Base-by-base conservation (phyloP, 1,139 yeast genomes). In the Pichia sp. region DNA sequence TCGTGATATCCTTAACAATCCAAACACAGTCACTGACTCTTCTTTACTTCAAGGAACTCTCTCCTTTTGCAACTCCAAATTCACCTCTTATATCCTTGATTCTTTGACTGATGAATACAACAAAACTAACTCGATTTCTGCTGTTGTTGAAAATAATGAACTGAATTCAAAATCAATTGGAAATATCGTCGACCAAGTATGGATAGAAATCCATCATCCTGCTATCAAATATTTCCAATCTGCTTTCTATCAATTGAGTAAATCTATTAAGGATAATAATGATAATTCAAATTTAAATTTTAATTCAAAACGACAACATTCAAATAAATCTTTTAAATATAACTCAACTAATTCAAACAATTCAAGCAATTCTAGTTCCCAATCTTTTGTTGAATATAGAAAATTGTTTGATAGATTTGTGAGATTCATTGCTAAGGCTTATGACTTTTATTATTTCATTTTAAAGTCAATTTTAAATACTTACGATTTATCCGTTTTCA, bases 131-230 rank as follows among this genome's bases (percentile, higher is more conserved):
- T 14, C 16, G 6, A 22, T 21, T n/a, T 20, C 23, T 25, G 2
- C 19, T 4, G 19, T 6, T 14, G 6, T 40, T 19, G 45, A 51
- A 8, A 44, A 25, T 18, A 30, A 38, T 20, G 4, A 20, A 1
- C 13, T 22, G 7, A 33, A 27, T 18, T 18, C 39, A 6, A 33
- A 19, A 13, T 42, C 43, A 2, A 26, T 38, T 2, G 57, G 53
- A 8, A 51, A 50, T 13, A 48, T 58, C 20, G 59, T 80, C 20
- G 80, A 76, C 36, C 51, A 58, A 6, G 56, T 78, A 18, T 81
- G 88, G 88, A 55, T 66, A 21, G 74, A 76, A 14, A 70, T 80
- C 52, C 82, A 78, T 51, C 78, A 78, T 50, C 86, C 86, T 1
- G 69, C 76, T 1, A 68, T 80, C 46, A 78, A 78, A 49, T 71